Evolutionary conservation across 805 yeast genomes (phyloP).

Genomic region (Metschnikowia anglica): DNA sequence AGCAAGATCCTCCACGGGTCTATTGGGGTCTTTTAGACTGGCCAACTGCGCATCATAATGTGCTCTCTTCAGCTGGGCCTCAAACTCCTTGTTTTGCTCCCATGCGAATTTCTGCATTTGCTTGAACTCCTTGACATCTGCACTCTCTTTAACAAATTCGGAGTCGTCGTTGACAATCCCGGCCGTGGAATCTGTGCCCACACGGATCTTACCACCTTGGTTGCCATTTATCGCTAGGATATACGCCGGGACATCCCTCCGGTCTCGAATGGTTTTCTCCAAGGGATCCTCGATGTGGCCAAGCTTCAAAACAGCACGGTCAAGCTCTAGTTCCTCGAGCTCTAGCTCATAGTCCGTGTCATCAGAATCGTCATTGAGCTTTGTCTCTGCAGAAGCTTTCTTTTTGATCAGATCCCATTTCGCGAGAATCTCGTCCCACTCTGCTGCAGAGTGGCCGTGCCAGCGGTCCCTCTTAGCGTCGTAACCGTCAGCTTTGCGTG

Average conservation of each 20-base stretch:
- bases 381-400: constrained; percentile 5
- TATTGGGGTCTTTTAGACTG: constrained; percentile 13
- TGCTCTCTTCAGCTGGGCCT: constrained; percentile 14
- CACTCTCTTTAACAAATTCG: constrained; percentile 35
- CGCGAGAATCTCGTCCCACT: constrained; percentile 52
- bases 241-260: constrained; percentile 73
- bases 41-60: constrained; percentile 15
- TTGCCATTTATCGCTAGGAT: constrained; percentile 46
- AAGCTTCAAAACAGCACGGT: constrained; percentile 24
- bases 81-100: constrained; percentile 27
- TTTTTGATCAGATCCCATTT: constrained; percentile 42
- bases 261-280: constrained; percentile 53
- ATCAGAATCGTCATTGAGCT: constrained; percentile 22
- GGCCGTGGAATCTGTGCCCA: constrained; percentile 27
- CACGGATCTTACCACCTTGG: constrained; percentile 37
- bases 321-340: constrained; percentile 36
- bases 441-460: constrained; percentile 72
- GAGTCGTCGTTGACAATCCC: constrained; percentile 21
- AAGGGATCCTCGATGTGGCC: constrained; percentile 32
- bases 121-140: constrained; percentile 55
- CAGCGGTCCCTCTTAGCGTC: constrained; percentile 77
- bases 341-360: constrained; percentile 44
- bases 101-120: constrained; percentile 51
- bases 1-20: constrained; percentile 9
- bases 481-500: constrained; percentile 43